Evolutionary conservation across 176 grass and related monocot genomes (phyloP).

Genomic region (Neostapfia colusana): DNA sequence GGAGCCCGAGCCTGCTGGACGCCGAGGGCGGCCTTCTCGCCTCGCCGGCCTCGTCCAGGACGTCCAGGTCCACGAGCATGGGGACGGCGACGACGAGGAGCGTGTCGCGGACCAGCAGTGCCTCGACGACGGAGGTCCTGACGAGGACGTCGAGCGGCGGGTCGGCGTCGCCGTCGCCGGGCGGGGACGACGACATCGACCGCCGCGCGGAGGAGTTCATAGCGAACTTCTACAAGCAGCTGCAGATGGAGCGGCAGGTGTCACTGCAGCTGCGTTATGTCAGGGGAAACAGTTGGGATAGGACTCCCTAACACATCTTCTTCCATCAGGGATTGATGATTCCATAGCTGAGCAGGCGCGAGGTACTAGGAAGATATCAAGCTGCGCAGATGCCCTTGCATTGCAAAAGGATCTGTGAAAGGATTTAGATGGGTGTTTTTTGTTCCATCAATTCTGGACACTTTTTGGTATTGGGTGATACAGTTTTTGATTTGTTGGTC

Average conservation of each 20-base stretch:
- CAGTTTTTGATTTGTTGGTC: background rate
- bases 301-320: background rate
- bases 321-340: background rate
- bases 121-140: background rate
- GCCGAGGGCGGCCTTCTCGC: conserved; percentile 5
- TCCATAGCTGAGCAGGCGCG: too few relatives aligned
- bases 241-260: conserved; percentile 78
- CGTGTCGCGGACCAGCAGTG: conserved; percentile 49
- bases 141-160: conserved; percentile 28
- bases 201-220: conserved; percentile 67
- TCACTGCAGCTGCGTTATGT: conserved; percentile 68
- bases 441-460: conserved; percentile 1
- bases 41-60: conserved; percentile 6
- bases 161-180: conserved; percentile 13
- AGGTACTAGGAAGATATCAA: background rate
- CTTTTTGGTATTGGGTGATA: background rate
- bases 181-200: conserved; percentile 48
- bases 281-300: conserved; percentile 36
- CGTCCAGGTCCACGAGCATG: conserved; percentile 32
- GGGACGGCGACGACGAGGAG: background rate
- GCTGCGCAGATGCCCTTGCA: background rate
- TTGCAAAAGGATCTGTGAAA: background rate
- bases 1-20: conserved; percentile 52
- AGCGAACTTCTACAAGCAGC: conserved; percentile 56
- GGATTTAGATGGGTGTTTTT: conserved; percentile 10